Evolutionary conservation across 2,329 filamentous ascomycete species (phyloP).

Genomic region (Ceratocystiopsis minuta): DNA sequence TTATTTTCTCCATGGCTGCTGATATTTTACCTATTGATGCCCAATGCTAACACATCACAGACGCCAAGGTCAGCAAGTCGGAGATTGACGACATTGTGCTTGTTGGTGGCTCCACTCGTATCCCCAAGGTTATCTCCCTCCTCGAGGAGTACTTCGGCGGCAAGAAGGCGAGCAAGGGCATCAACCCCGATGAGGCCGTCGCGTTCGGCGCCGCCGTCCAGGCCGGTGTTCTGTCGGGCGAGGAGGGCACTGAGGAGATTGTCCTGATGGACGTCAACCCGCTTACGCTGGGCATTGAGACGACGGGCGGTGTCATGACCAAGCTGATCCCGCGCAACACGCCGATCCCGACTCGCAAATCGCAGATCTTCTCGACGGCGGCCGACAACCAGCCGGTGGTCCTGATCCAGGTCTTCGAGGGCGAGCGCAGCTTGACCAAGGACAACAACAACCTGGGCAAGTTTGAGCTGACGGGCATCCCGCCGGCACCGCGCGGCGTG

Average conservation of each 20-base stretch:
- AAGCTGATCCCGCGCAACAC: conserved; percentile 92
- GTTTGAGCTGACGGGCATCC: conserved; percentile 94
- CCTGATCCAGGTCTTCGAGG: conserved; percentile 88
- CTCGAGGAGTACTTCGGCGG: conserved; percentile 90
- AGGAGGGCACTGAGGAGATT: conserved; percentile 60
- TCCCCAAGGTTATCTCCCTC: conserved; percentile 88
- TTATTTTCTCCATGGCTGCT: no score
- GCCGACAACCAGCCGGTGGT: conserved; percentile 94
- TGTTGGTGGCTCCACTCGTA: conserved; percentile 96
- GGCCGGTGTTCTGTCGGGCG: conserved; percentile 83
- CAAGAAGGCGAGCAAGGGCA: conserved; percentile 98
- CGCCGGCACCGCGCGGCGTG: conserved; percentile 84
- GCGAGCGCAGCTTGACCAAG: conserved; percentile 85
- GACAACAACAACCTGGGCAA: conserved; percentile 96
- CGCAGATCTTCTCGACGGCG: conserved; percentile 92
- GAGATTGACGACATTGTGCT: conserved; percentile 95
- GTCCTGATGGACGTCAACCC: conserved; percentile 98
- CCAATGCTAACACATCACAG: conserved; percentile 16
- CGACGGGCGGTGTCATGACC: conserved; percentile 93
- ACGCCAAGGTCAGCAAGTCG: conserved; percentile 90
- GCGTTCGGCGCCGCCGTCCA: conserved; percentile 95
- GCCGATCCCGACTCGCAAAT: conserved; percentile 87
- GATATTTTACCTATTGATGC: no score
- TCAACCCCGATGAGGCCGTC: conserved; percentile 98
- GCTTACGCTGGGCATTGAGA: conserved; percentile 91